Percentiles rank a stretch among this genome's conserved stretches.
Conservation (phyloP, 352 stramenopile genomes). For the Thalassiosira allenii region DNA sequence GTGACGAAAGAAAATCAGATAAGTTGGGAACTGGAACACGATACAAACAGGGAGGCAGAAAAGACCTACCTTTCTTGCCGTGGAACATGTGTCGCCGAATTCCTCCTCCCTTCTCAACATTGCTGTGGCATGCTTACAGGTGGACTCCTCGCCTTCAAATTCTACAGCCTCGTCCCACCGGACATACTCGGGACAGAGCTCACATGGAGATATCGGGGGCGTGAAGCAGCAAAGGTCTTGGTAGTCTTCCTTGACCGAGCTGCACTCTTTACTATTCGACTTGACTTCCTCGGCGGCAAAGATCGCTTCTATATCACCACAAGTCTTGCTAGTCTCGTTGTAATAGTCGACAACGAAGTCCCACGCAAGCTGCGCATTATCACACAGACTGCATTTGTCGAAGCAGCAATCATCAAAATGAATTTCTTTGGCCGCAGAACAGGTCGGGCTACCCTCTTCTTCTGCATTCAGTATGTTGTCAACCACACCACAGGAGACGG, state of each 20-base stretch:
- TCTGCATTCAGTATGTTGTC: conserved; percentile 66
- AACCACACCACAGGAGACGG: conserved; percentile 50
- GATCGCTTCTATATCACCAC: conserved; percentile 62
- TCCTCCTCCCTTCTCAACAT: conserved; percentile 63
- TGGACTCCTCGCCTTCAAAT: conserved; percentile 56
- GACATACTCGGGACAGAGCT: conserved; percentile 66
- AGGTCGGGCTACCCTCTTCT: conserved; percentile 44
- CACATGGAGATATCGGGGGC: conserved; percentile 45
- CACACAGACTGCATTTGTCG: conserved; percentile 66
- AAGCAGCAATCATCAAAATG: conserved; percentile 64
- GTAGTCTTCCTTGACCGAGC: conserved; percentile 44
- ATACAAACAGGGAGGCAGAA: background rate
- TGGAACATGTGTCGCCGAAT: conserved; percentile 42
- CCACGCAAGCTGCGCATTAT: conserved; percentile 47
- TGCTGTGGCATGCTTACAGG: conserved; percentile 58
- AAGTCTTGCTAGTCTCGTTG: conserved; percentile 59
- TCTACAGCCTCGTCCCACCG: conserved; percentile 55
- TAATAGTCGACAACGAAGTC: conserved; percentile 58
- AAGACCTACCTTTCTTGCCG: conserved; percentile 46
- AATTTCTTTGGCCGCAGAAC: conserved; percentile 30
- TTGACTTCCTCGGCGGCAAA: conserved; percentile 56
- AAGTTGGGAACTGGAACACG: conserved; percentile 10
- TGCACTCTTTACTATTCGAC: conserved; percentile 49
- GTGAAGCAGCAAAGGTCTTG: conserved; percentile 63
- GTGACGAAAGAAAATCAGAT: conserved; percentile 18